phyloP scores from a whole-genome alignment of 2,329 filamentous ascomycete genomes.

The Cadophora malorum region DNA sequence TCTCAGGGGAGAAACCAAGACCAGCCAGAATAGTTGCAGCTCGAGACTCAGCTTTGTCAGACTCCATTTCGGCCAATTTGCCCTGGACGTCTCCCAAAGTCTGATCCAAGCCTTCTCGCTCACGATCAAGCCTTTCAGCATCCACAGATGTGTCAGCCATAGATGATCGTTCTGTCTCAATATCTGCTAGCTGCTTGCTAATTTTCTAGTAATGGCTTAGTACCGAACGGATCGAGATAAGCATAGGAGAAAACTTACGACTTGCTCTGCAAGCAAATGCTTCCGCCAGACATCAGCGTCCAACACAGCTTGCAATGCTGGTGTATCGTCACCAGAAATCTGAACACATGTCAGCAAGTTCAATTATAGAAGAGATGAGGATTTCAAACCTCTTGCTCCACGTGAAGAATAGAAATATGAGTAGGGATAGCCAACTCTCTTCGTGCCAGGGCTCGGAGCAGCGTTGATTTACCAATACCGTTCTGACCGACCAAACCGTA shows the following conservation, averaged over 20 bases:
- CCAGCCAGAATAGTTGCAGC: constrained; percentile 96
- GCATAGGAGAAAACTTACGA: constrained; percentile 57
- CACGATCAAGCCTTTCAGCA: constrained; percentile 81
- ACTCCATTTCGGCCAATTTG: constrained; percentile 98
- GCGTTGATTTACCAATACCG: constrained; percentile 97
- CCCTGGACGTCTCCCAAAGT: constrained; percentile 89
- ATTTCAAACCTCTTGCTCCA: constrained; percentile 84
- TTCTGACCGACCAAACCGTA: constrained; percentile 99
- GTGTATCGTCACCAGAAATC: constrained; percentile 94
- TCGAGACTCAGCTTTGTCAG: constrained; percentile 94
- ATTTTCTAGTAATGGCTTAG: constrained; percentile 64
- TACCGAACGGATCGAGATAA: background rate
- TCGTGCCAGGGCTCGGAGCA: constrained; percentile 87
- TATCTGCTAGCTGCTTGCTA: constrained; percentile 71
- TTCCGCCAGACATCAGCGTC: constrained; percentile 99
- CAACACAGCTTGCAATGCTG: constrained; percentile 90
- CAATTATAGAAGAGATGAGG: background rate
- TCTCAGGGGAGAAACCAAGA: constrained; percentile 92
- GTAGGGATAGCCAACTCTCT: constrained; percentile 95
- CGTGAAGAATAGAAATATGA: constrained; percentile 98
- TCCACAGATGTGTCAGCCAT: constrained; percentile 93
- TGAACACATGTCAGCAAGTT: constrained; percentile 48
- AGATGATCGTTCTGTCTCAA: constrained; percentile 78
- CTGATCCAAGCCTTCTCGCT: constrained; percentile 87
- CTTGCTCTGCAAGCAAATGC: constrained; percentile 87